A percentile compares a stretch with the other conserved stretches of the same genome.
phyloP scores from a whole-genome alignment of 2,329 filamentous ascomycete species.

The Ophiocordyceps camponoti-saundersi region DNA sequence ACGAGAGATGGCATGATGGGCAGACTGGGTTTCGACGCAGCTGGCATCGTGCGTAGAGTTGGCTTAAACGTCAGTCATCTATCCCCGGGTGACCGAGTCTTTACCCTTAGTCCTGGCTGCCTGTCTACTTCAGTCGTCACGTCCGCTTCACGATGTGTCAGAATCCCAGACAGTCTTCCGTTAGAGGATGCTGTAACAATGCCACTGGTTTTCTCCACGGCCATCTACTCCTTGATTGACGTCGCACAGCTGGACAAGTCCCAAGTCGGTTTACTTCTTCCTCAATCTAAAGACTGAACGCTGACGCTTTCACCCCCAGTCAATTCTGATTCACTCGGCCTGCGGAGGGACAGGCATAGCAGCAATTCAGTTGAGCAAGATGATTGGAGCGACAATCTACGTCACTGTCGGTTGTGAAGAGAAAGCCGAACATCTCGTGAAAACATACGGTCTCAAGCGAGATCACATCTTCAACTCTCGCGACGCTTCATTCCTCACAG shows the following conservation, averaged over 20 bases:
- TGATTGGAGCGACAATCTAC: constrained; percentile 9
- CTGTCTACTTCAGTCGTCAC: not conserved
- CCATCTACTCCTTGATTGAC: constrained; percentile 5
- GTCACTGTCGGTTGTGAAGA: constrained; percentile 11
- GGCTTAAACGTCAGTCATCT: not conserved
- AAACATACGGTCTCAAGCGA: constrained; percentile 6
- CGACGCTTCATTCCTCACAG: constrained; percentile 9
- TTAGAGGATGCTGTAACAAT: constrained; percentile 18
- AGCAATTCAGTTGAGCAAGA: constrained; percentile 10
- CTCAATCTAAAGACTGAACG: not conserved
- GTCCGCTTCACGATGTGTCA: constrained; percentile 2
- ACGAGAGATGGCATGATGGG: not conserved
- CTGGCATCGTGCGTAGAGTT: not conserved
- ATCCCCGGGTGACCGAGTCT: not conserved
- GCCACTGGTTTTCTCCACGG: constrained; percentile 15
- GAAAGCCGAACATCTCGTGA: constrained; percentile 11
- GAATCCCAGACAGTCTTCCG: constrained; percentile 15
- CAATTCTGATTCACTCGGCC: constrained; percentile 14
- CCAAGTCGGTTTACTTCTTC: constrained; percentile 1
- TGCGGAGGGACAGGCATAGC: constrained; percentile 13
- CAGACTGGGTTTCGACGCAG: not conserved
- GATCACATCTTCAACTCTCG: constrained; percentile 13
- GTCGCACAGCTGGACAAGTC: constrained; percentile 2
- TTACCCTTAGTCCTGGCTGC: not conserved
- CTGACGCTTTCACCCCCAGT: constrained; percentile 1